Percentiles rank a stretch among this genome's conserved stretches.
phyloP scores from a whole-genome alignment of 2,329 filamentous ascomycete species.

The Paracorniculantispora psalliotae region DNA sequence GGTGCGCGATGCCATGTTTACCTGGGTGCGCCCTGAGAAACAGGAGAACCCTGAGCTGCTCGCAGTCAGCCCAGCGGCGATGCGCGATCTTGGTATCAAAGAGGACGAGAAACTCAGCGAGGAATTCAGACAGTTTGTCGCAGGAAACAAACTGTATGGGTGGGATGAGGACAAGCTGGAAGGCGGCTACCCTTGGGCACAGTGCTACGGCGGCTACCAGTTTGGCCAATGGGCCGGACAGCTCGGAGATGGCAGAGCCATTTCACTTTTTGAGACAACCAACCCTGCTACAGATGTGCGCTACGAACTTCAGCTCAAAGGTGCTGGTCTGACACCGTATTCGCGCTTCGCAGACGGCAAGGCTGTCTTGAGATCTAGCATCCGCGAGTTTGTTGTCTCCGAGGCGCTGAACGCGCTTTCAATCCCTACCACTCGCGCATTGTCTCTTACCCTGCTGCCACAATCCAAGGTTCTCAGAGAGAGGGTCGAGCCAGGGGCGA shows the following conservation, averaged over 20 bases:
- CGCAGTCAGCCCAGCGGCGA: slow-evolving; percentile 70
- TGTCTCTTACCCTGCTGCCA: slow-evolving; percentile 75
- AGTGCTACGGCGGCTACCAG: slow-evolving; percentile 86
- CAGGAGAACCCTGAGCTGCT: slow-evolving; percentile 72
- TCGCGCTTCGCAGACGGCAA: slow-evolving; percentile 95
- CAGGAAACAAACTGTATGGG: slow-evolving; percentile 78
- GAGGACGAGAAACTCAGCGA: slow-evolving; percentile 62
- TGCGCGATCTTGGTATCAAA: slow-evolving; percentile 75
- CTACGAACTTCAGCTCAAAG: slow-evolving; percentile 92
- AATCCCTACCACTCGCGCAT: slow-evolving; percentile 80
- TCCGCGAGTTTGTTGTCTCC: slow-evolving; percentile 89
- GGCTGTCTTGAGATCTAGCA: slow-evolving; percentile 85
- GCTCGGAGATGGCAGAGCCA: slow-evolving; percentile 88
- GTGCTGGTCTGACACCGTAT: slow-evolving; percentile 89
- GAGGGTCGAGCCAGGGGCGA: slow-evolving; percentile 79
- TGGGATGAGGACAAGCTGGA: slow-evolving; percentile 62
- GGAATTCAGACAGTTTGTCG: slow-evolving; percentile 71
- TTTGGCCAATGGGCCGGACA: slow-evolving; percentile 92
- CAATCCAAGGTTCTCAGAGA: slow-evolving; percentile 71
- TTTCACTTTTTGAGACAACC: slow-evolving; percentile 86
- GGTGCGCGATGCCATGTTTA: slow-evolving; percentile 82
- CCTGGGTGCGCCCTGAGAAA: slow-evolving; percentile 79
- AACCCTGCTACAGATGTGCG: slow-evolving; percentile 65
- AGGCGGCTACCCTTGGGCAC: slow-evolving; percentile 92
- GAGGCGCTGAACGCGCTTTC: slow-evolving; percentile 81